Base-by-base conservation (phyloP, 805 yeast species). In the Wickerhamiella alocasiicola region DNA sequence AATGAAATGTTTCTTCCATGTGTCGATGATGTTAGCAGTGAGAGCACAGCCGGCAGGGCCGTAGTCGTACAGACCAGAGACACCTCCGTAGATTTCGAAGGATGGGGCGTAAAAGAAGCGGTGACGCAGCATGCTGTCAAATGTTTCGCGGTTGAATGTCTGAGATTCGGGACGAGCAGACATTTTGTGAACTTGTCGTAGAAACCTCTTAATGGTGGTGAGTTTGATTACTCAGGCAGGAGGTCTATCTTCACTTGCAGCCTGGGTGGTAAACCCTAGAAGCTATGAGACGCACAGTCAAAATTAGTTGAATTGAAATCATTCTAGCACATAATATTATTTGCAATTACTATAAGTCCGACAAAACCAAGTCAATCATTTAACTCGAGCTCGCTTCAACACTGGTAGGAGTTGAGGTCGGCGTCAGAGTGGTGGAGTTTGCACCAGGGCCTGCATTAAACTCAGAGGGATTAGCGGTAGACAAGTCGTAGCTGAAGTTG, bases 31-130 rank as follows among this genome's bases (percentile, higher is more conserved):
- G 62, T 91, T 88, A 55, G 96, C 94, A 69, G 88, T 97, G 65
- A 91, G 74, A 9, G 97, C 93, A 68, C 97, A 88, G 48, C 98
- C 98, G 61, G 98, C 96, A 48, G 99, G 99, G 67, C 99, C 99
- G 60, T 87, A 91, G 62, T 91, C 99, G 62, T 83, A 91, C 44
- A 91, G 71, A 50, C 99, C 99, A 36, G 95, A 82, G 34, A 91
- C 97, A 62, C 98, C 98, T 52, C 98, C 98, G 62, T 91, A 91
- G 49, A 88, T 75, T 60, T 91, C 98, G 56, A 91, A 91, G 26
- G 97, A 78, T 49, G 99, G 99, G 13, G 97, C 95, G 61, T 74
- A 93, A 66, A 91, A 91, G 69, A 91, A 91, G 60, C 99, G 76
- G 63, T 96, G 79, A 64, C 88, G 91, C 55, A 91, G 68, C 44